Conservation (phyloP, 2,329 filamentous ascomycete species). For the Canariomyces notabilis region DNA sequence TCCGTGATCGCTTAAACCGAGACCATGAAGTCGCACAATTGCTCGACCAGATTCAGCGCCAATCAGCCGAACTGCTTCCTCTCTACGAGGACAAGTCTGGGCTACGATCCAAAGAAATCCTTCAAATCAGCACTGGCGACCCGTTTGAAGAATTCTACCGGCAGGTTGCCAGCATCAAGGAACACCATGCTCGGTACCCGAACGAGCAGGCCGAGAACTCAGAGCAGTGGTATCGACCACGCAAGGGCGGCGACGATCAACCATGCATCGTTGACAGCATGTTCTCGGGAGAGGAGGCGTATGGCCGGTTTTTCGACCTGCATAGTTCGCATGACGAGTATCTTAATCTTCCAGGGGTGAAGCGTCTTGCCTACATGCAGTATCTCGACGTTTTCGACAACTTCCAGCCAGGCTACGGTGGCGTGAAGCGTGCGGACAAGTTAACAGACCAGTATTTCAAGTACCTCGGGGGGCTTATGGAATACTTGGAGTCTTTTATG, state of each 20-base stretch:
- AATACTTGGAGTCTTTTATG: slow-evolving; percentile 86
- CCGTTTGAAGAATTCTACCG: slow-evolving; percentile 89
- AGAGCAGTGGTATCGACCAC: slow-evolving; percentile 79
- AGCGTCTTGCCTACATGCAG: slow-evolving; percentile 83
- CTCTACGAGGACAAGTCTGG: slow-evolving; percentile 80
- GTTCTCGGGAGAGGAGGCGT: slow-evolving; percentile 94
- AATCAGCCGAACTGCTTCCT: slow-evolving; percentile 72
- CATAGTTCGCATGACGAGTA: slow-evolving; percentile 80
- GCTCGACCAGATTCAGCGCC: slow-evolving; percentile 78
- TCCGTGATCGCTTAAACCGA: slow-evolving; percentile 80
- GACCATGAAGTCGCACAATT: slow-evolving; percentile 91
- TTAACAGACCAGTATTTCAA: slow-evolving; percentile 88
- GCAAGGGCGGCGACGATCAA: slow-evolving; percentile 59
- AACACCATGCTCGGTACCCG: slow-evolving; percentile 85
- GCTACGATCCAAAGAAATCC: slow-evolving; percentile 70
- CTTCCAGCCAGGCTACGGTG: slow-evolving; percentile 68
- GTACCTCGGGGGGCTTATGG: slow-evolving; percentile 74
- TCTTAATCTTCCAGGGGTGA: slow-evolving; percentile 81
- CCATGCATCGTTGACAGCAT: slow-evolving; percentile 75
- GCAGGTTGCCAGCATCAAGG: slow-evolving; percentile 73
- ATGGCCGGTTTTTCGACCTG: slow-evolving; percentile 87
- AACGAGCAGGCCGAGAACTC: slow-evolving; percentile 94
- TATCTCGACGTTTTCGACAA: slow-evolving; percentile 89
- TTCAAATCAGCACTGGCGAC: slow-evolving; percentile 77
- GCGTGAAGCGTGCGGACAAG: slow-evolving; percentile 76